Conservation (phyloP, 495 filamentous ascomycete species). For the Hypoxylon intermedium region DNA sequence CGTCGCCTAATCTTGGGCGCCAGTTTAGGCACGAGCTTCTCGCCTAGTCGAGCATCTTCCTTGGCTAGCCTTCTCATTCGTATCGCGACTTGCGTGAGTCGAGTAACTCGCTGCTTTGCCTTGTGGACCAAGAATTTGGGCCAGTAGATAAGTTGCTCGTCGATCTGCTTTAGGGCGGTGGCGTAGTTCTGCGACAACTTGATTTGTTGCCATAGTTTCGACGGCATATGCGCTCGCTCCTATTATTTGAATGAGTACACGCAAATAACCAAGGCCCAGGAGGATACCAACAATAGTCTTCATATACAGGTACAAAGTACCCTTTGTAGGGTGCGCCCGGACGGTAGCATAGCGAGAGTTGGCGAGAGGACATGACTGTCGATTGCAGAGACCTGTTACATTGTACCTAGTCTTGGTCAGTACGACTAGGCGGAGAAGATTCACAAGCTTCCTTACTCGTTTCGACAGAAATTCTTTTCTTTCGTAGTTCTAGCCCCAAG, state of each 20-base stretch:
- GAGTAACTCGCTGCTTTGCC: slow-evolving; percentile 92
- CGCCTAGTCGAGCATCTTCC: slow-evolving; percentile 90
- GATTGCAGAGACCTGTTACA: slow-evolving; percentile 92
- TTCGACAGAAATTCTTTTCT: slow-evolving; percentile 91
- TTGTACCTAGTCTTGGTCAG: slow-evolving; percentile 35
- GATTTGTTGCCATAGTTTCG: slow-evolving; percentile 94
- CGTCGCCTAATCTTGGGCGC: slow-evolving; percentile 90
- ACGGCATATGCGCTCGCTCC: slow-evolving; percentile 88
- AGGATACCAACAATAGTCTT: slow-evolving; percentile 69
- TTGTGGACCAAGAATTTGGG: slow-evolving; percentile 95
- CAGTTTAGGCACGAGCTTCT: slow-evolving; percentile 85
- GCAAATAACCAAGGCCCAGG: not conserved
- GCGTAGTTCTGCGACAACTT: slow-evolving; percentile 89
- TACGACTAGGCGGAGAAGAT: not conserved
- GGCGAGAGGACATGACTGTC: slow-evolving; percentile 92
- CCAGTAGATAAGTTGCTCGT: slow-evolving; percentile 90
- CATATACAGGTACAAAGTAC: slow-evolving; percentile 93
- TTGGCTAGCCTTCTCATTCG: slow-evolving; percentile 81
- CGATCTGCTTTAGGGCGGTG: slow-evolving; percentile 85
- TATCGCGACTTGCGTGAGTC: slow-evolving; percentile 91
- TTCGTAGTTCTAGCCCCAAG: slow-evolving; percentile 74
- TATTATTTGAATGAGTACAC: not conserved
- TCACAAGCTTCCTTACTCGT: slow-evolving; percentile 68
- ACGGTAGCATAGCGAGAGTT: slow-evolving; percentile 96
- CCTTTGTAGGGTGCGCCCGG: slow-evolving; percentile 79